Percentiles rank a stretch among this genome's conserved stretches.
phyloP scores from a whole-genome alignment of 2,329 filamentous ascomycete species.

The Diaporthe sp. region DNA sequence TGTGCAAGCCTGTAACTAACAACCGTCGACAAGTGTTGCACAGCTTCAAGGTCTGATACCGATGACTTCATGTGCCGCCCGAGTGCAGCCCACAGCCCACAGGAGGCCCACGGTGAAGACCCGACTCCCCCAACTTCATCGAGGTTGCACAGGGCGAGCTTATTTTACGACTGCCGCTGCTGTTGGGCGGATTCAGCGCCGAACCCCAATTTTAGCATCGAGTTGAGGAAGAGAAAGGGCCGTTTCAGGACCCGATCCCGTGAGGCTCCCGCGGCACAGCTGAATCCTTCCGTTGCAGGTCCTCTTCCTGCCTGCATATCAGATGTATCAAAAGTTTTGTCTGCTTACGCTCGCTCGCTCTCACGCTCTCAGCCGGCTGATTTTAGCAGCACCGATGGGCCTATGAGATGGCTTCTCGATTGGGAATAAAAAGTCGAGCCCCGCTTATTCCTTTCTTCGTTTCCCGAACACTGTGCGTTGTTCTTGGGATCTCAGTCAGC shows the following conservation, averaged over 20 bases:
- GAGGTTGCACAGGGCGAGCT: background rate
- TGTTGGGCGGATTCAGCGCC: conserved; percentile 20
- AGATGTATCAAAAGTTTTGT: conserved; percentile 24
- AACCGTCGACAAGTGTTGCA: background rate
- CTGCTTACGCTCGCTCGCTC: background rate
- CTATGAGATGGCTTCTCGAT: background rate
- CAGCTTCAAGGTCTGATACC: background rate
- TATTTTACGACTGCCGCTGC: background rate
- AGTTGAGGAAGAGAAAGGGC: background rate
- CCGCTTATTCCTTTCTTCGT: conserved; percentile 10
- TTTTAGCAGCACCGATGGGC: conserved; percentile 15
- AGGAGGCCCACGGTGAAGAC: background rate
- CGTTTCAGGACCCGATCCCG: conserved; percentile 25
- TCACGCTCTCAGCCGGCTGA: background rate
- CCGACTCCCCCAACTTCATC: background rate
- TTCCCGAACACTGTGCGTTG: background rate
- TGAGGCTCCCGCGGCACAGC: conserved; percentile 18
- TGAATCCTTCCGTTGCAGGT: conserved; percentile 21
- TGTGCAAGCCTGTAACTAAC: background rate
- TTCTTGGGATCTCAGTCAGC: background rate
- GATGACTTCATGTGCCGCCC: conserved; percentile 24
- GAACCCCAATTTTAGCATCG: conserved; percentile 8
- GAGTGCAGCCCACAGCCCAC: background rate
- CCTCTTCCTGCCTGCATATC: conserved; percentile 11
- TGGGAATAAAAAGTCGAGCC: conserved; percentile 2